These are phyloP conservation scores for Paramecium sexaurelia DNA, from an alignment of 73 alveolate genomes.

Conservation along the genomic window DNA sequence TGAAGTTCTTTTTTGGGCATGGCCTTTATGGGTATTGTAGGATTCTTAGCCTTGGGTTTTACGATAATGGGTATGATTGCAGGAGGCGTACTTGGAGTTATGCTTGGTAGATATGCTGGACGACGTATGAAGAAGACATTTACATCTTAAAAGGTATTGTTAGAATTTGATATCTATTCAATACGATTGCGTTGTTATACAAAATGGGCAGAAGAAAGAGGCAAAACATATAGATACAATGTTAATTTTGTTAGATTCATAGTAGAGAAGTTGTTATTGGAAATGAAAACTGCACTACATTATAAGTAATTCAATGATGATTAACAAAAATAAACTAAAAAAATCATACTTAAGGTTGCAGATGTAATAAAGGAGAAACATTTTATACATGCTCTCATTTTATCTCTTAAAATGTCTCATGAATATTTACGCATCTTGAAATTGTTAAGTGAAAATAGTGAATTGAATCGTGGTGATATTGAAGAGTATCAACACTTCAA, in stretches of 20 bases:
- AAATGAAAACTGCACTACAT: slow-evolving; percentile 24
- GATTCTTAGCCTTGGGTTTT: slow-evolving; percentile 41
- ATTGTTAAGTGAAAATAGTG: not conserved
- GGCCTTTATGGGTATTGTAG: slow-evolving; percentile 27
- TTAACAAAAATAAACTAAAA: not conserved
- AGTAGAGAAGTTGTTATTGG: slow-evolving; percentile 34
- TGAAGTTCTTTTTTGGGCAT: slow-evolving; percentile 29
- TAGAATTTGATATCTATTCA: slow-evolving; percentile 17
- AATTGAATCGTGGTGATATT: not conserved
- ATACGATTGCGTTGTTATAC: not conserved
- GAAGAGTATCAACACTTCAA: not conserved
- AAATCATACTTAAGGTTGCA: not conserved
- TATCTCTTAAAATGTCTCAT: not conserved
- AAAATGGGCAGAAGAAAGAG: slow-evolving; percentile 37
- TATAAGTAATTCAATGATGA: not conserved
- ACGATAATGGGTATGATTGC: slow-evolving; percentile 36
- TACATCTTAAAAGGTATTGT: not conserved
- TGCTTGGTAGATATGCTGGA: slow-evolving; percentile 50
- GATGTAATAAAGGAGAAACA: not conserved
- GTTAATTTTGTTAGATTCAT: slow-evolving; percentile 18
- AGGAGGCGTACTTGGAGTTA: slow-evolving; percentile 39
- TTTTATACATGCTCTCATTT: not conserved
- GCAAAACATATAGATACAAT: not conserved
- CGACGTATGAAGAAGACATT: slow-evolving; percentile 1
- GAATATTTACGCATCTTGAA: slow-evolving; percentile 19